Conservation (phyloP, 2,329 filamentous ascomycete genomes). For the Huntiella moniliformis region DNA sequence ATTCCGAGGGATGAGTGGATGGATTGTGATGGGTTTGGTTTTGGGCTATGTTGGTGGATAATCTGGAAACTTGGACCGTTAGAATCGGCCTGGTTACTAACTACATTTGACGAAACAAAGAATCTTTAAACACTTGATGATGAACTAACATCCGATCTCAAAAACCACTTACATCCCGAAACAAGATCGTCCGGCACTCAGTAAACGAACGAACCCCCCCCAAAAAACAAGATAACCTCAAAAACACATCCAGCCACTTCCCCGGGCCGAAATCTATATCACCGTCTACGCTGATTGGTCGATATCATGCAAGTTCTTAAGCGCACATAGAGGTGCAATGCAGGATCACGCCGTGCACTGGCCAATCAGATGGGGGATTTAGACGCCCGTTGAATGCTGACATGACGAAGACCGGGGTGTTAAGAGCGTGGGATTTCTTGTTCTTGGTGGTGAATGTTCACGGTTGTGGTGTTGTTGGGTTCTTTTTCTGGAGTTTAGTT, state of each 20-base stretch:
- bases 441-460: too few species aligned
- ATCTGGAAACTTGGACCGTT: too few species aligned
- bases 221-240: neutral
- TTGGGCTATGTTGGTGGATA: too few species aligned
- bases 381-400: conserved; percentile 1
- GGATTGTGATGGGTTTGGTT: too few species aligned
- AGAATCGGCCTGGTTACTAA: too few species aligned
- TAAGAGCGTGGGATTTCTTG: neutral
- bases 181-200: too few species aligned
- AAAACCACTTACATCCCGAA: too few species aligned
- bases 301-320: conserved; percentile 1
- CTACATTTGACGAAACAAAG: too few species aligned
- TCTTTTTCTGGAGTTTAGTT: neutral
- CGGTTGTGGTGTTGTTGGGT: neutral
- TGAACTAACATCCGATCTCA: too few species aligned
- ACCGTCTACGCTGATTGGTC: neutral
- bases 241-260: neutral
- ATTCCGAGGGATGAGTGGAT: too few species aligned
- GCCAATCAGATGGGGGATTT: conserved; percentile 1
- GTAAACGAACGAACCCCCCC: too few species aligned
- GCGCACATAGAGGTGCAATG: neutral
- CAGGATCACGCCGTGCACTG: neutral
- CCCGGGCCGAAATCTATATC: neutral
- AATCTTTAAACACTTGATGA: too few species aligned
- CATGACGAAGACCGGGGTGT: neutral